A percentile compares a stretch with the other conserved stretches of the same genome.
phyloP scores from a whole-genome alignment of 2,329 filamentous ascomycete species.

The Colletotrichum ledebouriae region DNA sequence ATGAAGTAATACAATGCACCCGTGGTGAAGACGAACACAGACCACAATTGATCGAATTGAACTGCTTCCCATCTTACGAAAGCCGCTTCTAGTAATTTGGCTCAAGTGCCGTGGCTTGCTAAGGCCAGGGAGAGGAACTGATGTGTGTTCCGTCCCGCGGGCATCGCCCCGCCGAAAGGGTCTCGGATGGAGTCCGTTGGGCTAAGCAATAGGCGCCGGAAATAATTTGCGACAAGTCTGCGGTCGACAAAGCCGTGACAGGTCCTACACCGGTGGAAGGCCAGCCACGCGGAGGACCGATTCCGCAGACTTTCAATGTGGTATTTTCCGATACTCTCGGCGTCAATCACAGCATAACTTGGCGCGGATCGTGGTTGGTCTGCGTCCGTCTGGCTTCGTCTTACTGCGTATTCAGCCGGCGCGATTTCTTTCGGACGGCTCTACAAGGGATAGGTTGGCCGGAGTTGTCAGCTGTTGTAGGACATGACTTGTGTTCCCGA shows the following conservation, averaged over 20 bases:
- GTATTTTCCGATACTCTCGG: conserved; percentile 19
- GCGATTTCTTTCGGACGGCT: no score
- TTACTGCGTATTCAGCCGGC: conserved; percentile 1
- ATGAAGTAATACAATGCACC: neutral
- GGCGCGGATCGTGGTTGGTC: neutral
- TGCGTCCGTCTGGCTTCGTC: neutral
- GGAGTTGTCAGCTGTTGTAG: neutral
- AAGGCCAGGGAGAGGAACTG: neutral
- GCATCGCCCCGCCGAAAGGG: conserved; percentile 21
- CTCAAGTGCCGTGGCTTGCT: conserved; percentile 11
- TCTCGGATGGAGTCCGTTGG: conserved; percentile 6
- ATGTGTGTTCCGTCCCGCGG: conserved; percentile 1
- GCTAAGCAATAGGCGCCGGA: conserved; percentile 6
- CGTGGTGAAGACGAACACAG: no score
- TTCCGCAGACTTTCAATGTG: conserved; percentile 12
- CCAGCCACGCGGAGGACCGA: conserved; percentile 4
- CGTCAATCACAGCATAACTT: neutral
- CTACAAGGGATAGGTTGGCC: neutral
- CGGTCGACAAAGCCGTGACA: no score
- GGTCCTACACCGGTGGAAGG: no score
- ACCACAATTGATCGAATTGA: no score
- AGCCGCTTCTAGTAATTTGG: neutral
- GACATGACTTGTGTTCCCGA: conserved; percentile 9
- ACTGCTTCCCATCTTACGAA: neutral
- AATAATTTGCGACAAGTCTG: conserved; percentile 28